Base-by-base conservation (phyloP, 352 stramenopile species). In the Labyrinthula sp. region DNA sequence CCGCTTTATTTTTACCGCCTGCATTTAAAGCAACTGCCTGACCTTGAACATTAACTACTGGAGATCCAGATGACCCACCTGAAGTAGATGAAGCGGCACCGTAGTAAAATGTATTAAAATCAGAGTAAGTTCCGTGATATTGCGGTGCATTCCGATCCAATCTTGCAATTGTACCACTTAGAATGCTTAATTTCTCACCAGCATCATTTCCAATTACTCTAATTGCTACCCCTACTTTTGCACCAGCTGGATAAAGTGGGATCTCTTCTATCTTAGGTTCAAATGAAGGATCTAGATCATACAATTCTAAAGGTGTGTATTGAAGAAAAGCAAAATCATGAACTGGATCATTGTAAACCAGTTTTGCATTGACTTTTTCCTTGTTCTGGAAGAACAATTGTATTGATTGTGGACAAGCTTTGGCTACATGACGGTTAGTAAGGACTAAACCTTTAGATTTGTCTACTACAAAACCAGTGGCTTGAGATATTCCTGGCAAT, bases 71-170 rank as follows among this genome's bases (percentile, higher is more conserved):
- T 0, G 71, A 83, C 2, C 77, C 77, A 21, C 77, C 77, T 0
- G 68, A 82, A 3, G 75, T 89, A 40, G 66, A 80, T 48, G 29
- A 62, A 22, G 54, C 35, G 0, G 77, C 76, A 4, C 69, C 69
- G 54, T 78, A 81, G 60, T 90, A 90, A 36, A 90, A 90, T 15
- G 76, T 89, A 52, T 85, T 85, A 46, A 84, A 82, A 54, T 90
- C 78, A 25, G 82, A 82, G 68, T 88, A 89, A 26, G 54, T 66
- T 1, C 66, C 76, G 15, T 72, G 71, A 43, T 90, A 90, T 26
- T 73, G 70, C 9, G 78, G 78, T 23, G 75, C 75, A 43, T 85
- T 74, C 9, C 78, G 78, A 52, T 90, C 78, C 22, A 88, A 41
- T 38, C 83, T 78, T 30, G 78, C 76, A 21, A 90, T 59, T 38